Percentiles rank a stretch among this genome's conserved stretches.
Conservation (phyloP, 768 basidiomycete genomes). For the Suillus brevipes region DNA sequence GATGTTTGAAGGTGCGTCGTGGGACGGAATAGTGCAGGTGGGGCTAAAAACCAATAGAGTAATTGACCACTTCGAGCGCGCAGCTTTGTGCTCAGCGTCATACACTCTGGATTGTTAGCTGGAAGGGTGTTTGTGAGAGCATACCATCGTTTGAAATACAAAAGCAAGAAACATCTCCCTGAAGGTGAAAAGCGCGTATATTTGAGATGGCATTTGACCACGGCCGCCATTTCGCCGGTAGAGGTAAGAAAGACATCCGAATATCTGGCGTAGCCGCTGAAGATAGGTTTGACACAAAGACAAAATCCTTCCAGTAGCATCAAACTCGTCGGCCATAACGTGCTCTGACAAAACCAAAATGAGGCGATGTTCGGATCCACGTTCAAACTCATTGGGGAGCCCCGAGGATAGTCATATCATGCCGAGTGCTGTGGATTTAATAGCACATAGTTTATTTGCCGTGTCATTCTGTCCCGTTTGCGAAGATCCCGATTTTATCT, state of each 20-base stretch:
- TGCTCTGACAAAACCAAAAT: neutral
- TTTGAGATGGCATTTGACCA: neutral
- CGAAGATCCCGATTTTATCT: constrained; percentile 2
- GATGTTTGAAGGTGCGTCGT: neutral
- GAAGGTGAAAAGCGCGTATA: neutral
- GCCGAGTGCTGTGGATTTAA: neutral
- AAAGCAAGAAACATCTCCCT: neutral
- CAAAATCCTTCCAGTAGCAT: neutral
- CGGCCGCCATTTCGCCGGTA: neutral
- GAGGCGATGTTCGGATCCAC: neutral
- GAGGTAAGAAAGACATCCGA: neutral
- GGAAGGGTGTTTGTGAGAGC: neutral
- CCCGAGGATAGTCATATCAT: neutral
- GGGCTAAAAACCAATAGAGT: neutral
- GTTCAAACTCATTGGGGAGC: neutral
- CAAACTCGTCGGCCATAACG: neutral
- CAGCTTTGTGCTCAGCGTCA: neutral
- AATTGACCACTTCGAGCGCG: neutral
- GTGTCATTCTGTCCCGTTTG: neutral
- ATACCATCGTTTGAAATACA: neutral
- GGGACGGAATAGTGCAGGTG: neutral
- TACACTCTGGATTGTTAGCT: neutral
- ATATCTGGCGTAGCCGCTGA: neutral
- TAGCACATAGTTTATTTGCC: neutral
- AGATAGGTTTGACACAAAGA: neutral